phyloP scores from a whole-genome alignment of 2,329 filamentous ascomycete genomes.

The Hypoxylon sp. region DNA sequence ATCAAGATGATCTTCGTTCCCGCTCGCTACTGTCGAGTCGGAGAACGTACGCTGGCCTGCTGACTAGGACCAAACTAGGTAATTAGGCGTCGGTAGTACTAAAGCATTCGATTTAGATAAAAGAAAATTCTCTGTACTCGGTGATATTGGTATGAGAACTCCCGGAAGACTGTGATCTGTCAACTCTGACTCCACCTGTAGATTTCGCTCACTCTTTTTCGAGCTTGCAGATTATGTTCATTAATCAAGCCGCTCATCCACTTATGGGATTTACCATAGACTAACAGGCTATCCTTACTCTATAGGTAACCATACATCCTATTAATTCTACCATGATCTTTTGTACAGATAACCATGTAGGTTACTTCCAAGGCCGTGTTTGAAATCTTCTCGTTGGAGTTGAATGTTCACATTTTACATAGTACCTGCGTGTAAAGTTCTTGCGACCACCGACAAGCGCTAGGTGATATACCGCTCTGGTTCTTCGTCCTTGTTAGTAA shows the following conservation, averaged over 20 bases:
- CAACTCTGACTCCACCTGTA: conserved; percentile 42
- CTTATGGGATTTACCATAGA: conserved; percentile 4
- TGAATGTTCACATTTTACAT: conserved; percentile 27
- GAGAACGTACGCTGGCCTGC: conserved; percentile 27
- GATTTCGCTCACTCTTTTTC: conserved; percentile 28
- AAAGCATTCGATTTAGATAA: conserved; percentile 42
- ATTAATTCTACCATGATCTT: neutral
- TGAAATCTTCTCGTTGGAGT: conserved; percentile 1
- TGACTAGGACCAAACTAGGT: conserved; percentile 40
- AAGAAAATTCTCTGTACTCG: conserved; percentile 22
- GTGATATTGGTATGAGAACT: conserved; percentile 40
- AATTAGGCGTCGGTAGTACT: conserved; percentile 46
- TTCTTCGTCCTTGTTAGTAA: neutral
- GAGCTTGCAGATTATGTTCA: conserved; percentile 12
- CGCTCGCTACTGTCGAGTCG: conserved; percentile 22
- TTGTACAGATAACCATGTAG: conserved; percentile 4
- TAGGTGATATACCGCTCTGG: neutral
- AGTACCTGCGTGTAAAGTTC: conserved; percentile 4
- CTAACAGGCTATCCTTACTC: conserved; percentile 15
- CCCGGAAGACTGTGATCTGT: conserved; percentile 33
- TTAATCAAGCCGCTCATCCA: conserved; percentile 9
- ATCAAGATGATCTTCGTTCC: conserved; percentile 26
- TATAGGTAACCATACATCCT: conserved; percentile 10
- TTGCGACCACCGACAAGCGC: conserved; percentile 4
- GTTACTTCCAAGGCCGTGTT: conserved; percentile 3